These are phyloP conservation scores for Vitis amurensis DNA, from an alignment of 164 flowering plant species.

Conservation along the genomic window DNA sequence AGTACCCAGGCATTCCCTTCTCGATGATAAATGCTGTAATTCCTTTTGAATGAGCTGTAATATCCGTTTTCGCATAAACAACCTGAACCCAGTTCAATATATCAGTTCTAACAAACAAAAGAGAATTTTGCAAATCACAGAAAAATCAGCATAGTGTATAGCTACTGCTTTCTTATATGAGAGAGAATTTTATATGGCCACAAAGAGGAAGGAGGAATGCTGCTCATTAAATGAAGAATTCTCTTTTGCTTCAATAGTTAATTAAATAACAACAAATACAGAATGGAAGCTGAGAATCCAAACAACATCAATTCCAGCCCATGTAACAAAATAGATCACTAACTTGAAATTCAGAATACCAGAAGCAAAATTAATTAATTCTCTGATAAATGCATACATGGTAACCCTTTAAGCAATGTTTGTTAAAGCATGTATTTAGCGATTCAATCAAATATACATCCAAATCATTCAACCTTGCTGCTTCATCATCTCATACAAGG, in stretches of 20 bases:
- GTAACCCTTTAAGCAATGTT: too few species aligned
- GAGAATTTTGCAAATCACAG: not conserved
- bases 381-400: too few species aligned
- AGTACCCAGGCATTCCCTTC: constrained; percentile 95
- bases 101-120: constrained; percentile 16
- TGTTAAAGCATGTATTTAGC: too few species aligned
- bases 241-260: not conserved
- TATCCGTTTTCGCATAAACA: constrained; percentile 92
- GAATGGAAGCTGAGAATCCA: not conserved
- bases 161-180: constrained; percentile 3
- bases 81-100: constrained; percentile 49
- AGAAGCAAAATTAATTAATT: too few species aligned
- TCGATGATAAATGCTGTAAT: constrained; percentile 96
- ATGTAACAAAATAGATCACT: not conserved
- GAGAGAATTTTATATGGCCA: not conserved
- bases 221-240: not conserved
- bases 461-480: too few species aligned
- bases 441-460: too few species aligned
- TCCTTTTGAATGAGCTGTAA: constrained; percentile 81
- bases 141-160: not conserved
- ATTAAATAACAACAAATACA: not conserved
- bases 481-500: too few species aligned
- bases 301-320: not conserved
- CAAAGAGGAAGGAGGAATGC: not conserved
- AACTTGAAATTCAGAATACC: not conserved